phyloP scores from a whole-genome alignment of 768 basidiomycete species.

The Trichaptum fuscoviolaceum region DNA sequence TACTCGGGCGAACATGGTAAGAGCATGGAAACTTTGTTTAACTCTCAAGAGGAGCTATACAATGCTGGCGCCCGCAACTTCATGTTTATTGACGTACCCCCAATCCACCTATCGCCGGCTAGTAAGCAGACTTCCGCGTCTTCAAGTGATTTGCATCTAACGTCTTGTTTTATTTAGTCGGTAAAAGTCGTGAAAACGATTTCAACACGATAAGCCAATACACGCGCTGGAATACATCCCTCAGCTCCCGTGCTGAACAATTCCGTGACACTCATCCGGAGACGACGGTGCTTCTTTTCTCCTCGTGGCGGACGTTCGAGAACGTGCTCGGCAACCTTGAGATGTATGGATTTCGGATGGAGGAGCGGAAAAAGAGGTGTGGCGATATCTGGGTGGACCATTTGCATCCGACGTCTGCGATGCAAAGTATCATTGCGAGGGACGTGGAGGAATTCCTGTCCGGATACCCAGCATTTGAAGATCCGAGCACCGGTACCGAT shows the following conservation, averaged over 20 bases:
- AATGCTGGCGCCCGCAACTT: constrained; percentile 20
- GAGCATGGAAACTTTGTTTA: not conserved
- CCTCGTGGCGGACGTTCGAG: constrained; percentile 42
- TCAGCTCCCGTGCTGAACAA: constrained; percentile 25
- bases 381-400: constrained; percentile 50
- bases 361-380: constrained; percentile 27
- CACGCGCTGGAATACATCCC: constrained; percentile 40
- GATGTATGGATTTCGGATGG: constrained; percentile 31
- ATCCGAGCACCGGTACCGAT: not conserved
- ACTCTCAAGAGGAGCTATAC: constrained; percentile 17
- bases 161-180: not conserved
- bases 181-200: constrained; percentile 7
- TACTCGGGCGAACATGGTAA: not conserved
- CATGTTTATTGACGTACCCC: constrained; percentile 21
- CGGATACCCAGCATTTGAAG: no score
- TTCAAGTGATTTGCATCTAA: not conserved
- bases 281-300: constrained; percentile 43
- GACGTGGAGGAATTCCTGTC: constrained; percentile 35
- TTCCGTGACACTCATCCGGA: constrained; percentile 41
- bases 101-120: constrained; percentile 17
- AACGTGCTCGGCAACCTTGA: constrained; percentile 42
- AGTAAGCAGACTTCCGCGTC: constrained; percentile 5
- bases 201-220: not conserved
- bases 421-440: no score
- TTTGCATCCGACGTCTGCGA: constrained; percentile 48